Percentiles rank a stretch among this genome's conserved stretches.
phyloP scores from a whole-genome alignment of 106 monocot species.

The Allium sativum region DNA sequence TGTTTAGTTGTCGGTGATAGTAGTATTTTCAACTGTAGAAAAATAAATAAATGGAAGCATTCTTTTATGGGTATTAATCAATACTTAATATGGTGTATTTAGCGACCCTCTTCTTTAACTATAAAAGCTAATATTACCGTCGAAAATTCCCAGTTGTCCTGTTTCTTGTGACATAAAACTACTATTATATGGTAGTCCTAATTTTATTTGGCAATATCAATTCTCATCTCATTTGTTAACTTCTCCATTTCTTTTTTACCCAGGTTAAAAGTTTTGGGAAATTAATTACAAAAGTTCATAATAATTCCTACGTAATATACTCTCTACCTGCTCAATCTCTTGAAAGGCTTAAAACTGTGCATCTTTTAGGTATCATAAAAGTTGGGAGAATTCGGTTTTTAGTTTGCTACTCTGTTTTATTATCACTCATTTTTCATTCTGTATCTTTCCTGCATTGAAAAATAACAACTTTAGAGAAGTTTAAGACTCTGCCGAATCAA shows the following conservation, averaged over 20 bases:
- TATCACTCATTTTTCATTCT: not conserved
- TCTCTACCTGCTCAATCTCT: constrained; percentile 34
- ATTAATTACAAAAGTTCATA: constrained; percentile 57
- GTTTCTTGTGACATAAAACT: no score
- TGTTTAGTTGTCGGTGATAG: no score
- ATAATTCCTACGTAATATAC: constrained; percentile 28
- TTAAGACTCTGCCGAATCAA: constrained; percentile 1
- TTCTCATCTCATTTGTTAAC: no score
- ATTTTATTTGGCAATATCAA: no score
- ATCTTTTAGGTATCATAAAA: constrained; percentile 39
- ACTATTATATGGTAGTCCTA: no score
- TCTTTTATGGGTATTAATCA: no score
- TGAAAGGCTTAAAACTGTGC: constrained; percentile 43
- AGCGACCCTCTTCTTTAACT: no score
- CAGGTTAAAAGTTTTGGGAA: constrained; percentile 63
- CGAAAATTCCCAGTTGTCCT: no score
- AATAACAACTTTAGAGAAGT: constrained; percentile 5
- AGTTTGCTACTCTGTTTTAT: not conserved
- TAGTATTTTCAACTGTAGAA: no score
- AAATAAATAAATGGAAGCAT: no score
- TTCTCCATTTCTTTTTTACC: not conserved
- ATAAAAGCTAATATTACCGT: no score
- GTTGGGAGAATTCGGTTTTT: not conserved
- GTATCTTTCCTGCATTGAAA: not conserved
- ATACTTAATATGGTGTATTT: no score